phyloP scores from a whole-genome alignment of 1,284 basidiomycete species.

The Rhodotorula sp. region DNA sequence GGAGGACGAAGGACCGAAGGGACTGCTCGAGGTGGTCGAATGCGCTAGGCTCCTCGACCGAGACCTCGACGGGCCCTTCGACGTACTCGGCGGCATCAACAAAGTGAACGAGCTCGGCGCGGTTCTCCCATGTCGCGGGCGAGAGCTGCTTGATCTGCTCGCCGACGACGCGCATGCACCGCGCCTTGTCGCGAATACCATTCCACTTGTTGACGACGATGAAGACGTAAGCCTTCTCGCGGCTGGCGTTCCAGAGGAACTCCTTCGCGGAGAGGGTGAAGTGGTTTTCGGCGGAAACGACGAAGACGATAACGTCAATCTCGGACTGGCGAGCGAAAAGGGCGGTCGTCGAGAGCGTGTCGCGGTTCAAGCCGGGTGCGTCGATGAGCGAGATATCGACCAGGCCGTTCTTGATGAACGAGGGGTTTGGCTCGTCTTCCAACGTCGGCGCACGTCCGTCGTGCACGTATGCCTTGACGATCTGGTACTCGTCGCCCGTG shows the following conservation, averaged over 20 bases:
- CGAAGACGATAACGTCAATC: slow-evolving; percentile 98
- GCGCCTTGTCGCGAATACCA: slow-evolving; percentile 91
- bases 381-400: slow-evolving; percentile 99
- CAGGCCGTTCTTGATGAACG: slow-evolving; percentile 90
- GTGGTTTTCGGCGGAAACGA: slow-evolving; percentile 97
- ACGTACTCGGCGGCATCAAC: slow-evolving; percentile 64
- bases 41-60: slow-evolving; percentile 52
- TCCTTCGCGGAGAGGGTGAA: slow-evolving; percentile 95
- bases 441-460: slow-evolving; percentile 62
- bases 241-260: slow-evolving; percentile 88
- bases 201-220: slow-evolving; percentile 99
- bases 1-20: slow-evolving; percentile 89
- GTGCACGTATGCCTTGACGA: slow-evolving; percentile 80
- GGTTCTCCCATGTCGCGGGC: slow-evolving; percentile 86
- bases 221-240: slow-evolving; percentile 97
- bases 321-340: slow-evolving; percentile 95
- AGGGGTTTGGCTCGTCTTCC: slow-evolving; percentile 56
- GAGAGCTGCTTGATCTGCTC: slow-evolving; percentile 93
- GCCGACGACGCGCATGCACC: slow-evolving; percentile 82
- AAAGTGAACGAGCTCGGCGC: slow-evolving; percentile 93
- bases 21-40: slow-evolving; percentile 90
- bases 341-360: slow-evolving; percentile 92
- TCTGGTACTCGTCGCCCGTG: slow-evolving; percentile 54
- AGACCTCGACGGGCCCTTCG: slow-evolving; percentile 38
- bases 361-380: slow-evolving; percentile 94